Evolutionary conservation across 495 filamentous ascomycete species (phyloP).

Genomic region (Podospora australis): DNA sequence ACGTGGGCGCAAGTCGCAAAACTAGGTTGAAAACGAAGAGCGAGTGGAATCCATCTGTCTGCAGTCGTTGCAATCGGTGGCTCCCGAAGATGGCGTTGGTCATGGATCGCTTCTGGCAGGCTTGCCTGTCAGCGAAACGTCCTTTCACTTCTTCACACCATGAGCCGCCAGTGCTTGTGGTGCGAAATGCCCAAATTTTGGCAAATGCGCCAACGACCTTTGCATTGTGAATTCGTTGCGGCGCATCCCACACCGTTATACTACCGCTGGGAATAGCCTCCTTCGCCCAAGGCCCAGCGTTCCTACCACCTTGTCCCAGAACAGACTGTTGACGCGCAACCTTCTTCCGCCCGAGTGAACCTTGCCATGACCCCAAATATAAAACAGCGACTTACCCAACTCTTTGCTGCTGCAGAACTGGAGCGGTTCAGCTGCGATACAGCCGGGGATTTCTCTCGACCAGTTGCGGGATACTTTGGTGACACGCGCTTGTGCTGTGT

Average conservation of each 20-base stretch:
- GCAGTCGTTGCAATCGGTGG: too few relatives aligned
- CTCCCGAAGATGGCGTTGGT: too few relatives aligned
- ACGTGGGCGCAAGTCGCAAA: too few relatives aligned
- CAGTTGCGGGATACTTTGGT: not conserved
- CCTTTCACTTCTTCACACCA: too few relatives aligned
- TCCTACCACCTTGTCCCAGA: not conserved
- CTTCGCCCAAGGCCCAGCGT: not conserved
- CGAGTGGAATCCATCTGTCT: too few relatives aligned
- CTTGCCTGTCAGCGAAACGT: too few relatives aligned
- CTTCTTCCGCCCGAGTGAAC: not conserved
- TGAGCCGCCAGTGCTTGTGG: too few relatives aligned
- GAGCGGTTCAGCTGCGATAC: not conserved
- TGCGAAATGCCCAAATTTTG: too few relatives aligned
- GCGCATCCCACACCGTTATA: too few relatives aligned
- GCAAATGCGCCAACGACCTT: too few relatives aligned
- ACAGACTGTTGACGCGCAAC: not conserved
- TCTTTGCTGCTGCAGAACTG: not conserved
- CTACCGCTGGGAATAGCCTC: not conserved
- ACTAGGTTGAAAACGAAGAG: too few relatives aligned
- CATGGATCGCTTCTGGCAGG: too few relatives aligned
- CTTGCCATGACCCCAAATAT: not conserved
- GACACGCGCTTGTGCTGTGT: constrained; percentile 5
- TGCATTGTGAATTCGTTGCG: not conserved
- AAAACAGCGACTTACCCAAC: not conserved
- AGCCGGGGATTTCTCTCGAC: not conserved